phyloP scores from a whole-genome alignment of 768 basidiomycete genomes.

The Multifurca ochricompacta region DNA sequence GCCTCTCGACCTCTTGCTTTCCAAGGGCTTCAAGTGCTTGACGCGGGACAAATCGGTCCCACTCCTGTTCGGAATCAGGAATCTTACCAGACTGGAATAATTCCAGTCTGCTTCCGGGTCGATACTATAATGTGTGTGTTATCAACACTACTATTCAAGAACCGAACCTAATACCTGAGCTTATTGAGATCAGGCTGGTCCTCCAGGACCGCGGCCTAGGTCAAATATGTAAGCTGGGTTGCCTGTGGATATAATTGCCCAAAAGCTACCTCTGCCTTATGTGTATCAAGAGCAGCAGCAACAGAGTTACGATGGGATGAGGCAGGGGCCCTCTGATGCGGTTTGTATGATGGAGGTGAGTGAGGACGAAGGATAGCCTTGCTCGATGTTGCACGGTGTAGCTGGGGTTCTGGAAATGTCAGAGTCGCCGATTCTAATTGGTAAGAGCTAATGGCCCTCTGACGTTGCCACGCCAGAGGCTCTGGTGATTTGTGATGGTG shows the following conservation, averaged over 20 bases:
- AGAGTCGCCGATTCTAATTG: slow-evolving; percentile 25
- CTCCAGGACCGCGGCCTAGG: slow-evolving; percentile 11
- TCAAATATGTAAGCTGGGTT: not conserved
- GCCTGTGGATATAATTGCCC: not conserved
- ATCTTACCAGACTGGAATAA: slow-evolving; percentile 64
- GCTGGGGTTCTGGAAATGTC: slow-evolving; percentile 46
- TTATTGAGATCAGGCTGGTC: slow-evolving; percentile 24
- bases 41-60: slow-evolving; percentile 73
- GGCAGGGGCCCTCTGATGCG: not conserved
- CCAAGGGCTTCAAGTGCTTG: slow-evolving; percentile 64
- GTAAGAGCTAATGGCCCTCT: slow-evolving; percentile 18
- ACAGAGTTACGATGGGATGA: not conserved
- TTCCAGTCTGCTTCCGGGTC: slow-evolving; percentile 54
- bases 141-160: not conserved
- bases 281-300: not conserved
- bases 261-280: slow-evolving; percentile 10
- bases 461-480: slow-evolving; percentile 14
- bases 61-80: slow-evolving; percentile 65
- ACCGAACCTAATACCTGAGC: slow-evolving; percentile 10
- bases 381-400: slow-evolving; percentile 40
- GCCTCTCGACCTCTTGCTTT: slow-evolving; percentile 73
- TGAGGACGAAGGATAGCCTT: slow-evolving; percentile 22
- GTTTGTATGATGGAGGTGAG: not conserved
- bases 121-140: slow-evolving; percentile 33
- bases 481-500: not conserved